These are phyloP conservation scores for Rhodamnia rubescens DNA, from an alignment of 345 rosid genomes.

Conservation along the genomic window DNA sequence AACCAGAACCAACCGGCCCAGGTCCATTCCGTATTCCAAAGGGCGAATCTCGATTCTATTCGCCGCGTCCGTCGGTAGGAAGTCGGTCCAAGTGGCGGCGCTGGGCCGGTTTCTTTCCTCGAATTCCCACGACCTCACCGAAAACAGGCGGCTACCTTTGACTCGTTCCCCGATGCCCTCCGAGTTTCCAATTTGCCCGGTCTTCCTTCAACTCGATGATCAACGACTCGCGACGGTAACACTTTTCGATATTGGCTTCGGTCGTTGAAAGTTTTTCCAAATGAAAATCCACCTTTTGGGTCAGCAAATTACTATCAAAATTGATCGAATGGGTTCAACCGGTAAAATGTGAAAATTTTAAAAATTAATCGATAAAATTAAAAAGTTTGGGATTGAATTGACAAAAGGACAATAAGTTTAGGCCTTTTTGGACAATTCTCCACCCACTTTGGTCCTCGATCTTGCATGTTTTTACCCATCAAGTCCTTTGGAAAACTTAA, in stretches of 20 bases:
- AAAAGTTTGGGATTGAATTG: no score
- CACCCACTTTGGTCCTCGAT: background rate
- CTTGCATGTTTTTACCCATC: background rate
- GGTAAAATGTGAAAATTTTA: no score
- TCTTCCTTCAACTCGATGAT: background rate
- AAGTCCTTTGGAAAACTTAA: background rate
- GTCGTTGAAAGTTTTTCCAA: background rate
- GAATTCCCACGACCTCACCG: background rate
- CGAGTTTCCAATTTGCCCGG: background rate
- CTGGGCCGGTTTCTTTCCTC: background rate
- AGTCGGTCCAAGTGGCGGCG: background rate
- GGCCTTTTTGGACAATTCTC: no score
- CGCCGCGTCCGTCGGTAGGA: background rate
- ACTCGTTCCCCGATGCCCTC: background rate
- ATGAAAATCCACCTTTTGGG: background rate
- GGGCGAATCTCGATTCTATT: background rate
- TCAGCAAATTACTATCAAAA: no score
- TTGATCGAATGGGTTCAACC: no score
- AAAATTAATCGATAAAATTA: no score
- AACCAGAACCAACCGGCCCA: background rate
- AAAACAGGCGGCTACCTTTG: background rate
- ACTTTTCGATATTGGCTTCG: background rate
- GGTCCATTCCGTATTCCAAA: background rate
- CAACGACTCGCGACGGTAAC: background rate
- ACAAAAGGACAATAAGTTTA: no score